Conservation (phyloP, 2,329 filamentous ascomycete species). For the Coniosporium tulheliwenetii region DNA sequence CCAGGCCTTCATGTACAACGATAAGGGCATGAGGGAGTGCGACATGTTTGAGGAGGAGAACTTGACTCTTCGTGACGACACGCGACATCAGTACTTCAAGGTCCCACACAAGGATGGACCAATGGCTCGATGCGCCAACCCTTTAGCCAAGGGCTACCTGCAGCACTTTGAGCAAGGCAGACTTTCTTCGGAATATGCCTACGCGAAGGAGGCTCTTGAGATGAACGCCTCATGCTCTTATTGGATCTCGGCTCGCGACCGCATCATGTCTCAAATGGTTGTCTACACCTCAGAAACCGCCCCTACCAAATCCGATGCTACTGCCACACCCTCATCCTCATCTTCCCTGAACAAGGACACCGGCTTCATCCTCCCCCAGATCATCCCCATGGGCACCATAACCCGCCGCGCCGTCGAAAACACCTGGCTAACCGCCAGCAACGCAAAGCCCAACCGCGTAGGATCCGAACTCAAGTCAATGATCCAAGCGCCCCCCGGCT, state of each 20-base stretch:
- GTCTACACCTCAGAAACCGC: conserved; percentile 57
- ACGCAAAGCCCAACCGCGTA: conserved; percentile 89
- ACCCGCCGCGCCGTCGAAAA: conserved; percentile 91
- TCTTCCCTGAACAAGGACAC: conserved; percentile 10
- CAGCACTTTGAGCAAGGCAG: conserved; percentile 81
- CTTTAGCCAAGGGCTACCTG: conserved; percentile 82
- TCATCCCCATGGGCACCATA: conserved; percentile 97
- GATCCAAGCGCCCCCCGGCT: conserved; percentile 80
- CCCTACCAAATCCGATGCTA: too few relatives aligned
- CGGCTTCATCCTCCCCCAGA: conserved; percentile 84
- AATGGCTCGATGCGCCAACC: conserved; percentile 65
- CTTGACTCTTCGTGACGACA: conserved; percentile 48
- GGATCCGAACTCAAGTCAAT: conserved; percentile 96
- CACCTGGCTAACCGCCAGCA: conserved; percentile 95
- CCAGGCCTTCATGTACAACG: conserved; percentile 48
- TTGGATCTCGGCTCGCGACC: conserved; percentile 90
- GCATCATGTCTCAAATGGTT: conserved; percentile 91
- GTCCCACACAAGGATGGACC: conserved; percentile 94
- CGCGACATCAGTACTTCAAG: conserved; percentile 62
- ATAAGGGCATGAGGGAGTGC: conserved; percentile 58
- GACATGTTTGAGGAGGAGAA: conserved; percentile 65
- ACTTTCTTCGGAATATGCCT: conserved; percentile 71
- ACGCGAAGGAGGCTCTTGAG: conserved; percentile 87
- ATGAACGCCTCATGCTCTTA: conserved; percentile 99
- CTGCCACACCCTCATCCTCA: conserved; percentile 6